Base-by-base conservation (phyloP, 441 rosid genomes). In the Pelargonium cotyledonis region DNA sequence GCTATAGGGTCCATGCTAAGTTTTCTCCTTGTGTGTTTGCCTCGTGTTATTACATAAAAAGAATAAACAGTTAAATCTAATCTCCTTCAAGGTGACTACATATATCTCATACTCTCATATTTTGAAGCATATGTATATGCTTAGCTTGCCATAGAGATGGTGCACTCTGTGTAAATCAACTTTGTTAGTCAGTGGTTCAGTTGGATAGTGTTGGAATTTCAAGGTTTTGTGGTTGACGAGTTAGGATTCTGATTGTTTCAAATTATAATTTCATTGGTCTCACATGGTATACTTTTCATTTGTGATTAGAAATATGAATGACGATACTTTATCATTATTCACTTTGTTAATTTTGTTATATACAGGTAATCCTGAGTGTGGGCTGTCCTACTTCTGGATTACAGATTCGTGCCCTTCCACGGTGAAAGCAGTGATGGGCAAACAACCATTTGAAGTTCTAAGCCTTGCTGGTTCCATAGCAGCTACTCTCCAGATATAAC, bases 321-420 rank as follows among this genome's bases (percentile, higher is more conserved):
- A 31, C 5, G 3, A 31, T 31, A 31, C 1, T 2, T 41, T 8
- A 41, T 41, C 46, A 7, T 41, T 6, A 6, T 70, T 9, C 14
- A 15, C n/a, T 19, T 44, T 62, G 4, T 57, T 26, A 46, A 8
- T 65, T 12, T 70, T 26, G 29, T 53, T 60, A 49, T 66, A 7
- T 65, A 44, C 83, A 93, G 98, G 95, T 68, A 78, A 80, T 74
- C 93, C 90, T 0, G 89, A 81, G 66, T 76, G 73, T 63, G 95
- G 95, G 35, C 72, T 93, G 66, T 71, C 82, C 71, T 88, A 93
- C 80, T 93, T 93, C 82, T 93, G 98, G 98, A 89, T 93, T 70
- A 93, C 96, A 14, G 97, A 93, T 77, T 93, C 97, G n/a, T 89
- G 98, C 76, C 91, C 96, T 4, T 65, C 38, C 60, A 93, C 97